Conservation (phyloP, 805 yeast species). For the Pichia rugopelliculosa region DNA sequence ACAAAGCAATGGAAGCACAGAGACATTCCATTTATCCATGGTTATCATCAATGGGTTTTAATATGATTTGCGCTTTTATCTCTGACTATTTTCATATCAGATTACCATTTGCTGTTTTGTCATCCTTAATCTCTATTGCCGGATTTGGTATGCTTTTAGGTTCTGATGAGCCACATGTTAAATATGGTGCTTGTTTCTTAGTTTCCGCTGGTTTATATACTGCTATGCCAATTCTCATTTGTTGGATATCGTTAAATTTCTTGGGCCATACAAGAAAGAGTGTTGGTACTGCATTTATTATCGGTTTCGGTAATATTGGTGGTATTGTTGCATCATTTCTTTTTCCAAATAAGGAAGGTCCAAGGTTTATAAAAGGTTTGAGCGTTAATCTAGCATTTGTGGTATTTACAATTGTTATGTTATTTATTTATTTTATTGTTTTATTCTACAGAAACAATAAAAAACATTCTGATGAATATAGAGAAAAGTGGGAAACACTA, state of each 20-base stretch:
- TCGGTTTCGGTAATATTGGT: slow-evolving; percentile 70
- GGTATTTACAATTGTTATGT: slow-evolving; percentile 32
- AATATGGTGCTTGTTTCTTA: slow-evolving; percentile 61
- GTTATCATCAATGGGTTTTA: slow-evolving; percentile 64
- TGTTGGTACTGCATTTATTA: slow-evolving; percentile 42
- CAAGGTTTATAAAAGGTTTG: slow-evolving; percentile 50
- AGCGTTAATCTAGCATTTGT: slow-evolving; percentile 43
- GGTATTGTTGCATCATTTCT: slow-evolving; percentile 59
- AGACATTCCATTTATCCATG: slow-evolving; percentile 82
- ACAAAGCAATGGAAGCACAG: slow-evolving; percentile 68
- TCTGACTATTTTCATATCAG: slow-evolving; percentile 51
- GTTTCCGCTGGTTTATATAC: slow-evolving; percentile 52
- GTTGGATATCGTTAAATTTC: slow-evolving; percentile 59
- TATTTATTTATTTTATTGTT: slow-evolving; percentile 27
- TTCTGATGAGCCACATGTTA: slow-evolving; percentile 24
- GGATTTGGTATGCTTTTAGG: slow-evolving; percentile 55
- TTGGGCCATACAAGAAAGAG: slow-evolving; percentile 56
- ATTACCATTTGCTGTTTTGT: slow-evolving; percentile 33
- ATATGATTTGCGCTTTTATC: slow-evolving; percentile 51
- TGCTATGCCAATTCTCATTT: slow-evolving; percentile 61
- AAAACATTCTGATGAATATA: slow-evolving; percentile 28
- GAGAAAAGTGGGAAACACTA: slow-evolving; percentile 23
- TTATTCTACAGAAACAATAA: slow-evolving; percentile 28
- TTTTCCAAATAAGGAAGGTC: slow-evolving; percentile 49
- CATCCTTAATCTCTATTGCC: slow-evolving; percentile 33